Percentiles rank a stretch among this genome's conserved stretches.
Conservation (phyloP, 1,284 basidiomycete genomes). For the Acaromyces ingoldii region DNA sequence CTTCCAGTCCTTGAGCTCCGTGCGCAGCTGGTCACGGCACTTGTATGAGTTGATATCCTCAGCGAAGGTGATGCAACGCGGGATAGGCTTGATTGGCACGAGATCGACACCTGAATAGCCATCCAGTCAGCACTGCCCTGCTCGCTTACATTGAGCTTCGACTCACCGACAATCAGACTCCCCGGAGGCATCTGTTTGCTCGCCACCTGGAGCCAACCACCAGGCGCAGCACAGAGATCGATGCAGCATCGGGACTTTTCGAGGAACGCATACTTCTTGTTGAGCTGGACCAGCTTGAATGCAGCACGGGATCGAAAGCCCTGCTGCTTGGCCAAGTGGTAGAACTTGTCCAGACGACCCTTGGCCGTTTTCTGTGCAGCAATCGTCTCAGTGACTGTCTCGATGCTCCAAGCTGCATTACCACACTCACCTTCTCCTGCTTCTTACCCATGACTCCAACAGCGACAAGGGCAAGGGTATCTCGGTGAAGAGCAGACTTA, state of each 20-base stretch:
- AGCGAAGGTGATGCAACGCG: slow-evolving; percentile 84
- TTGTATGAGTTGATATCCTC: slow-evolving; percentile 90
- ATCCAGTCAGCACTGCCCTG: not conserved
- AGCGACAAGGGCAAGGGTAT: no score
- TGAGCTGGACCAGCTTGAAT: slow-evolving; percentile 98
- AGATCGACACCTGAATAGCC: slow-evolving; percentile 66
- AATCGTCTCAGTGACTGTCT: no score
- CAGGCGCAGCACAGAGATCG: slow-evolving; percentile 96
- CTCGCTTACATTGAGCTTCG: no score
- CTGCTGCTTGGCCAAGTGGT: slow-evolving; percentile 69
- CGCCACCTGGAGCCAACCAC: slow-evolving; percentile 98
- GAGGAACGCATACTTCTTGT: slow-evolving; percentile 93
- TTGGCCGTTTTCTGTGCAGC: slow-evolving; percentile 42
- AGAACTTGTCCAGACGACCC: slow-evolving; percentile 51
- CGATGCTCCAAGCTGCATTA: not conserved
- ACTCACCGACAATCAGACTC: slow-evolving; percentile 89
- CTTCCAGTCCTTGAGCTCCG: slow-evolving; percentile 96
- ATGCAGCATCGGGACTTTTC: slow-evolving; percentile 89
- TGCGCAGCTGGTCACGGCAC: slow-evolving; percentile 80
- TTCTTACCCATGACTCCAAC: slow-evolving; percentile 45
- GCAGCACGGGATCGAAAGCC: slow-evolving; percentile 98
- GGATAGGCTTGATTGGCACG: slow-evolving; percentile 92
- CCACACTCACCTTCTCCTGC: slow-evolving; percentile 32
- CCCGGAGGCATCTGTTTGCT: slow-evolving; percentile 97
- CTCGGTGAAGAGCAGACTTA: no score